Conservation (phyloP, 306 rosid species). For the Cucumis melo region DNA sequence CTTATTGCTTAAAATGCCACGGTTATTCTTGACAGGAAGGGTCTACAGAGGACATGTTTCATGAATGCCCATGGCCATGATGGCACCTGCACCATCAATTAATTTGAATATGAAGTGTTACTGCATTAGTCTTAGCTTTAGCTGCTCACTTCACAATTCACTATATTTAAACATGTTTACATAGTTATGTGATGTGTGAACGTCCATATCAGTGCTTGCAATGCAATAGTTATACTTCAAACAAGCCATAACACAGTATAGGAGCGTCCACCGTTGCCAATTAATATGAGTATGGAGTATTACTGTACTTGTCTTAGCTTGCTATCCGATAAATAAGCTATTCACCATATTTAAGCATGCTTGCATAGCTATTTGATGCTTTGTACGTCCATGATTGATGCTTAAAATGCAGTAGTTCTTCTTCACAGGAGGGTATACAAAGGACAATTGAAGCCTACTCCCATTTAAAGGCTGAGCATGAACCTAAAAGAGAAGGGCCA, state of each 20-base stretch:
- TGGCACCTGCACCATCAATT: neutral
- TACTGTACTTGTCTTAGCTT: neutral
- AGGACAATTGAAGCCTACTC: slow-evolving; percentile 74
- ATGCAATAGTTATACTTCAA: slow-evolving; percentile 14
- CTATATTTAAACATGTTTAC: neutral
- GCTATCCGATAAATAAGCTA: neutral
- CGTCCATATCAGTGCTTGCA: neutral
- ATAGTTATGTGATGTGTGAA: neutral
- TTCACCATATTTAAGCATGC: neutral
- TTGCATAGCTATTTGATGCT: neutral
- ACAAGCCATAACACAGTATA: slow-evolving; percentile 63
- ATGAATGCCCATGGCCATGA: neutral
- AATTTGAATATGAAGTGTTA: neutral
- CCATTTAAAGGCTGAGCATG: slow-evolving; percentile 64
- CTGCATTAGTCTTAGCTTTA: neutral
- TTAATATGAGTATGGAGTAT: neutral
- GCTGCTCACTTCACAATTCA: neutral
- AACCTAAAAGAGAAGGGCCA: slow-evolving; percentile 51
- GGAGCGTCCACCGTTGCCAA: neutral
- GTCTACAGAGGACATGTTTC: slow-evolving; percentile 43
- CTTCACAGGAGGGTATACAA: slow-evolving; percentile 71
- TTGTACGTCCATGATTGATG: neutral
- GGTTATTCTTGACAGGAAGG: slow-evolving; percentile 31
- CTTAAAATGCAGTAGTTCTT: slow-evolving; percentile 1
- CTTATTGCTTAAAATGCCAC: neutral